Conservation (phyloP, 1,139 yeast species). For the Saccharomyces uvarum region DNA sequence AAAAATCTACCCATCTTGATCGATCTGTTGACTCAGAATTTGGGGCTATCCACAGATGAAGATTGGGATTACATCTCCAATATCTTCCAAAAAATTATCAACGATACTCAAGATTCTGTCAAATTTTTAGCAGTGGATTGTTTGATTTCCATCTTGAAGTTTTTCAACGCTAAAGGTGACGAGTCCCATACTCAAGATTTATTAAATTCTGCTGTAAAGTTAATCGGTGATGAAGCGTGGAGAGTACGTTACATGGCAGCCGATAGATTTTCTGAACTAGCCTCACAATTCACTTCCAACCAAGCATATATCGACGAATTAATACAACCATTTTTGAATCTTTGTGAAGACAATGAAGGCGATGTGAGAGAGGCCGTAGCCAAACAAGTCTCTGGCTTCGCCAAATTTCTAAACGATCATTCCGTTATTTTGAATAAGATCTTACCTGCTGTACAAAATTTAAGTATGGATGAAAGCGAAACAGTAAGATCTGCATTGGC, state of each 20-base stretch:
- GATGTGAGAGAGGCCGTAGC: conserved; percentile 94
- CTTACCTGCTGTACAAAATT: conserved; percentile 73
- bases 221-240: conserved; percentile 91
- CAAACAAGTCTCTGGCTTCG: conserved; percentile 80
- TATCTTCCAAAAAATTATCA: conserved; percentile 73
- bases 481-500: conserved; percentile 91
- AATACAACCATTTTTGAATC: conserved; percentile 48
- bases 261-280: conserved; percentile 73
- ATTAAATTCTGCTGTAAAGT: conserved; percentile 52
- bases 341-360: conserved; percentile 90
- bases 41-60: conserved; percentile 35
- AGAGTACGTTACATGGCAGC: conserved; percentile 97
- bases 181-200: conserved; percentile 53
- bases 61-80: conserved; percentile 71
- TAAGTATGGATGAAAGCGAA: conserved; percentile 88
- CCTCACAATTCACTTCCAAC: conserved; percentile 48
- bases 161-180: conserved; percentile 53
- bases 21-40: conserved; percentile 44
- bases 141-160: conserved; percentile 61
- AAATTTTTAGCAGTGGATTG: conserved; percentile 85
- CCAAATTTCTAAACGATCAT: conserved; percentile 44
- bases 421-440: conserved; percentile 55
- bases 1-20: conserved; percentile 69
- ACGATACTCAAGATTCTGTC: conserved; percentile 92
- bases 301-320: conserved; percentile 51